Base-by-base conservation (phyloP, 2,329 filamentous ascomycete species). In the Scedosporium boydii region DNA sequence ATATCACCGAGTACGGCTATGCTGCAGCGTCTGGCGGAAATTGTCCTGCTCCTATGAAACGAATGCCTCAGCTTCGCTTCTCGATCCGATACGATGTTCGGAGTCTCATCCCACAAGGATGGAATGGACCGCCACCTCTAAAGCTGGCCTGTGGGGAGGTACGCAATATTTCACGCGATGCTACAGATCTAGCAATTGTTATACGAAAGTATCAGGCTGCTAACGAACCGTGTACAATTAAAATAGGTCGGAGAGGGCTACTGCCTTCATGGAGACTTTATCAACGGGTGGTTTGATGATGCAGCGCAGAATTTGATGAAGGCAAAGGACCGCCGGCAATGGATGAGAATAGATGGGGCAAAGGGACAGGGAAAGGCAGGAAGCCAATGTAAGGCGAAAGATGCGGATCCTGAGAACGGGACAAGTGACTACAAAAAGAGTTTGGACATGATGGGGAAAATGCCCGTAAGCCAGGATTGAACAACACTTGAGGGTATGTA, bases 11-110 rank as follows among this genome's bases (percentile, higher is more conserved):
- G 51, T 66, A 63, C n/a, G 67, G 64, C 61, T 69, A 66, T 63
- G 64, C 63, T 1, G 66, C 64, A 58, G 61, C 59, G 4, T 60
- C 64, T 6, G 63, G 10, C n/a, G 59, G 46, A 7, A 53, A 44
- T 29, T 80, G 78, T 64, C 78, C 78, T 1, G 64, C 66, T 10
- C 75, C 73, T 63, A 78, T 75, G 72, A 77, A 77, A 67, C 70
- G 72, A 4, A 80, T 80, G 71, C 76, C 77, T 3, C 76, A 77
- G 66, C 73, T 80, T 6, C 75, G 78, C 58, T 79, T 80, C 70
- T 76, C 73, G 53, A 75, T 79, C 64, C 75, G 78, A 48, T 80
- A 78, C 67, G 78, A 80, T 62, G 68, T 78, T 5, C 74, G 76
- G 62, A 74, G 74, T 56, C 69, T 69, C 1, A 66, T 80, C 3